phyloP scores from a whole-genome alignment of 352 stramenopile species.

The Globisporangium solare region DNA sequence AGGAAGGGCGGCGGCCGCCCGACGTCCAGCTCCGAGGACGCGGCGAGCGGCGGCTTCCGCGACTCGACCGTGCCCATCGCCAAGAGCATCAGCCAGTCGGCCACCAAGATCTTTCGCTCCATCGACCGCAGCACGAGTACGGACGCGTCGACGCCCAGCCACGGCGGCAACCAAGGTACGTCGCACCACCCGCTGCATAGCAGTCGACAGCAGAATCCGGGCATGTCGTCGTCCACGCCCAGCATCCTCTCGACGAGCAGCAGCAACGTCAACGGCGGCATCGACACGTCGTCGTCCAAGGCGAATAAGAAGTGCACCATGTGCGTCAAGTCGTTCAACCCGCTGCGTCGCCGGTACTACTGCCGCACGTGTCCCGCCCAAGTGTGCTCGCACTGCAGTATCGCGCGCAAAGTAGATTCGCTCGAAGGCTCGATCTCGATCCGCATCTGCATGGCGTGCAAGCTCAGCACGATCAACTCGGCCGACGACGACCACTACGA shows the following conservation, averaged over 20 bases:
- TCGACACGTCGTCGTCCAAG: neutral
- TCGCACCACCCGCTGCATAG: neutral
- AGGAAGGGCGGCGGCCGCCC: slow-evolving; percentile 5
- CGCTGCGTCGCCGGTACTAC: slow-evolving; percentile 64
- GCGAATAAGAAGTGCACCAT: slow-evolving; percentile 59
- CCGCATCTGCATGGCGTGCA: slow-evolving; percentile 76
- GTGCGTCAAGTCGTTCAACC: slow-evolving; percentile 82
- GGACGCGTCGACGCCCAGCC: neutral
- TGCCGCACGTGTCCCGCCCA: slow-evolving; percentile 59
- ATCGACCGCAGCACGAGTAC: neutral
- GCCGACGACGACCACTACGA: slow-evolving; percentile 54
- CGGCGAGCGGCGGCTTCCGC: slow-evolving; percentile 4
- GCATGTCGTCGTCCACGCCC: neutral
- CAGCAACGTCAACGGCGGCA: slow-evolving; percentile 6
- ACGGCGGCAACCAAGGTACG: neutral
- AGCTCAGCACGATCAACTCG: slow-evolving; percentile 46
- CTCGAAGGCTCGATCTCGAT: slow-evolving; percentile 33
- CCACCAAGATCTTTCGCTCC: slow-evolving; percentile 14
- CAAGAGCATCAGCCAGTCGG: slow-evolving; percentile 14
- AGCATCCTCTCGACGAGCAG: slow-evolving; percentile 7
- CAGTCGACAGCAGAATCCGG: neutral
- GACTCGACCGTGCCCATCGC: slow-evolving; percentile 16
- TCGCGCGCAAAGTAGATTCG: slow-evolving; percentile 36
- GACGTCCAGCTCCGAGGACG: slow-evolving; percentile 10
- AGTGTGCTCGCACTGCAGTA: slow-evolving; percentile 71